Base-by-base conservation (phyloP, 208 protist genomes). In the Leishmania lainsoni region DNA sequence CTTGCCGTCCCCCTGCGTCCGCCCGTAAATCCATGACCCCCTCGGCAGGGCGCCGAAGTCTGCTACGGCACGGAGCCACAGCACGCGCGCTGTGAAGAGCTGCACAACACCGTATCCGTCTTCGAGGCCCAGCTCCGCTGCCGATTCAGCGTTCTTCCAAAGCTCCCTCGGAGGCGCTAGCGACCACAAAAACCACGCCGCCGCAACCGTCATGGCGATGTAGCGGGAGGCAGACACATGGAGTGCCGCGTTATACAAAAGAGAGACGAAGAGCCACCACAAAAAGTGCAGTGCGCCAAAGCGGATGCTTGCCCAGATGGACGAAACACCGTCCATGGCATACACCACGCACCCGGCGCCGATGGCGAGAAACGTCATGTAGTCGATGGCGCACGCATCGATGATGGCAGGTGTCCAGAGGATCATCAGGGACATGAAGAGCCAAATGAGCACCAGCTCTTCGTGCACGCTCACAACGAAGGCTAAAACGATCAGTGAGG, bases 381-480 rank as follows among this genome's bases (percentile, higher is more conserved):
- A 95, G 56, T 93, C 86, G 0, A 71, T 91, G 39, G 93, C 87
- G 73, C 88, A 94, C 20, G 93, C 93, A 79, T 96, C 93, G 68
- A 95, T 88, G 52, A 96, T 91, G 65, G 95, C 92, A 2, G 95
- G 95, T 26, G 91, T 83, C 93, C 95, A 98, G 48, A 97, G 78
- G 6, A 94, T 87, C 58, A 93, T 87, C 65, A 98, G 80, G 22
- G 90, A 89, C 70, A 93, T 90, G 75, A 94, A 85, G 48, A 97
- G 81, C 93, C 95, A 98, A 76, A 98, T 86, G 59, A 87, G 70
- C 39, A 98, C 76, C 22, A 98, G 88, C 83, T 98, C 93, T 77
- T 97, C 90, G 83, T 98, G 93, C 77, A 98, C 92, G 82, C 95
- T 95, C 20, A 98, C 95, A 12, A 94, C 88, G 39, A 93, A 79